These are phyloP conservation scores for Aspergillus indologenus DNA, from an alignment of 495 filamentous ascomycete genomes.

Conservation along the genomic window DNA sequence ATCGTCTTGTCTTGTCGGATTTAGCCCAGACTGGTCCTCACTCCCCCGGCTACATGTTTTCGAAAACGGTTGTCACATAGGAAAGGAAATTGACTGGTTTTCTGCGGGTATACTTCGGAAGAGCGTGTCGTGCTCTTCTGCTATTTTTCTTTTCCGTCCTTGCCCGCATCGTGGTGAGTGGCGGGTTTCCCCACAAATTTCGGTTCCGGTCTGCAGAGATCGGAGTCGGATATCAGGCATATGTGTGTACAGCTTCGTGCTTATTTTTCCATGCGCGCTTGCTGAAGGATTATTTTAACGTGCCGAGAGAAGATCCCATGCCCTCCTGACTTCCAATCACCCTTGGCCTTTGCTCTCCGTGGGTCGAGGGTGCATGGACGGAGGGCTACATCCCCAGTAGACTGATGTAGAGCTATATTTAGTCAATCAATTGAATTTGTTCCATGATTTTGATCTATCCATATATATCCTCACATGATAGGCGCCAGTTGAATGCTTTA, in stretches of 20 bases:
- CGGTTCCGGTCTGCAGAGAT: neutral
- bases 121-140: neutral
- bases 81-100: neutral
- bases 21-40: neutral
- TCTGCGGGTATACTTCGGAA: constrained; percentile 8
- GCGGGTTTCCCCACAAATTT: constrained; percentile 8
- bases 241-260: constrained; percentile 99
- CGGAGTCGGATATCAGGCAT: constrained; percentile 60
- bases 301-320: constrained; percentile 75
- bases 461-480: neutral
- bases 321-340: constrained; percentile 94
- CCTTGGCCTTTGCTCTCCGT: constrained; percentile 52
- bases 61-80: constrained; percentile 3
- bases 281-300: constrained; percentile 94
- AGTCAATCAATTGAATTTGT: constrained; percentile 10
- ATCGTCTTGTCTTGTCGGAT: constrained; percentile 5
- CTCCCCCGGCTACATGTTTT: neutral
- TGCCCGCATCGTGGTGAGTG: neutral
- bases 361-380: constrained; percentile 83
- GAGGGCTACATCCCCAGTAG: constrained; percentile 60
- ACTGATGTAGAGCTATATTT: constrained; percentile 2
- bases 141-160: neutral
- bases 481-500: neutral
- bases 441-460: neutral
- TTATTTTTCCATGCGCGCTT: constrained; percentile 64